A percentile compares a stretch with the other conserved stretches of the same genome.
Evolutionary conservation across 805 yeast species (phyloP).

Genomic region (Candida glaebosa): DNA sequence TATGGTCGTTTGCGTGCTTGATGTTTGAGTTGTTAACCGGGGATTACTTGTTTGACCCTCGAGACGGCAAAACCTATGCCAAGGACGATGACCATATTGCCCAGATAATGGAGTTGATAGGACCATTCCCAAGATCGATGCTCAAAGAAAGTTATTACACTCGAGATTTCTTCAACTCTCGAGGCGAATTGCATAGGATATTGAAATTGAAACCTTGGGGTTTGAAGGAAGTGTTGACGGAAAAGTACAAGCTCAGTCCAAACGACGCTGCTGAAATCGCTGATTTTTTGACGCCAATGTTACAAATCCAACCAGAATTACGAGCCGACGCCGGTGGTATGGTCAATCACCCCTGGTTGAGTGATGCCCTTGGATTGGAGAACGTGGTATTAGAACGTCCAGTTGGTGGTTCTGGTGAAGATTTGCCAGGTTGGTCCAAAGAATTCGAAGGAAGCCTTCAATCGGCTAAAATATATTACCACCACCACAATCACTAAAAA

Average conservation of each 20-base stretch:
- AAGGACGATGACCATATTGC: conserved; percentile 97
- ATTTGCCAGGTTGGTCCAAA: conserved; percentile 85
- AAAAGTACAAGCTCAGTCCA: conserved; percentile 74
- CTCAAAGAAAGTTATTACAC: conserved; percentile 60
- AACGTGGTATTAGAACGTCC: conserved; percentile 68
- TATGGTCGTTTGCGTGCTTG: conserved; percentile 95
- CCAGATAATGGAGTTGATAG: conserved; percentile 82
- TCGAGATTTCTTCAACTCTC: conserved; percentile 58
- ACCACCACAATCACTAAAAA: conserved; percentile 9
- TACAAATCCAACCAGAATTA: conserved; percentile 67
- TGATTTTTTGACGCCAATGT: conserved; percentile 81
- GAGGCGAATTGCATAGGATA: conserved; percentile 74
- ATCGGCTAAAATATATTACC: conserved; percentile 9
- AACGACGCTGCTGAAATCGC: conserved; percentile 70
- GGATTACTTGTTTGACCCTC: conserved; percentile 91
- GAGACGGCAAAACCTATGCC: conserved; percentile 66
- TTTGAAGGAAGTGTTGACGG: conserved; percentile 71
- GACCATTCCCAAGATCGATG: conserved; percentile 59
- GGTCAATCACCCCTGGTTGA: conserved; percentile 82
- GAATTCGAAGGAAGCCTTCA: conserved; percentile 40
- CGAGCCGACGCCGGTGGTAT: conserved; percentile 97
- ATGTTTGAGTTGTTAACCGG: conserved; percentile 91
- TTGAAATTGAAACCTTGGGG: conserved; percentile 88
- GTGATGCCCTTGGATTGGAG: conserved; percentile 75
- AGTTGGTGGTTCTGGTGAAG: conserved; percentile 77